These are phyloP conservation scores for Lepidium didymum DNA, from an alignment of 345 rosid genomes.

Conservation along the genomic window DNA sequence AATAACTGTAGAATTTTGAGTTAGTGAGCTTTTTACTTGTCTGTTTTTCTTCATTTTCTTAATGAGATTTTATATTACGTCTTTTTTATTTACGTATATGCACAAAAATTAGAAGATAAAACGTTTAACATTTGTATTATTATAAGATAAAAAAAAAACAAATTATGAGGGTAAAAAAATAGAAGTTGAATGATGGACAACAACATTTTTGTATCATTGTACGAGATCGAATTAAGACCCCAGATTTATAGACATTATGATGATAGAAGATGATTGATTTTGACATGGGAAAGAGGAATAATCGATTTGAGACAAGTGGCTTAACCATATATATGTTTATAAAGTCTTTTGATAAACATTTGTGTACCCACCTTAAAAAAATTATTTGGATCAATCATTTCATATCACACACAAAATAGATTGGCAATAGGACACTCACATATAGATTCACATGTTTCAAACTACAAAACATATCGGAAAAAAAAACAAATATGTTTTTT, in stretches of 20 bases:
- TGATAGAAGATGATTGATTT: conserved; percentile 20
- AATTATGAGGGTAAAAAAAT: not conserved
- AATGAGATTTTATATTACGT: conserved; percentile 7
- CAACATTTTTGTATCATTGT: not conserved
- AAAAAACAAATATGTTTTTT: no score
- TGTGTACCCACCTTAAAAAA: not conserved
- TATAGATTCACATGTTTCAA: no score
- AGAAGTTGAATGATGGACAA: not conserved
- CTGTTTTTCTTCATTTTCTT: not conserved
- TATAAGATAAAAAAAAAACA: not conserved
- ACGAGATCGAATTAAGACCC: not conserved
- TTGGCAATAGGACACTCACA: no score
- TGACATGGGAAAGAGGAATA: conserved; percentile 7
- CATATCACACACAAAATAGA: no score
- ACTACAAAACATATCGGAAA: no score
- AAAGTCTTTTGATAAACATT: conserved; percentile 1
- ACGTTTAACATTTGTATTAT: not conserved
- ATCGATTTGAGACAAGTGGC: conserved; percentile 4
- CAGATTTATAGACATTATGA: not conserved
- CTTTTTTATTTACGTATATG: not conserved
- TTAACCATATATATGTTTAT: not conserved
- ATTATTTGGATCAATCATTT: no score
- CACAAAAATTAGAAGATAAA: not conserved
- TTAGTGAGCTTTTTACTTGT: not conserved
- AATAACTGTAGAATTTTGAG: conserved; percentile 15